Percentiles rank a stretch among this genome's conserved stretches.
These are phyloP conservation scores for Moesziomyces aphidis DNA, from an alignment of 1,284 basidiomycete genomes.

Conservation along the genomic window DNA sequence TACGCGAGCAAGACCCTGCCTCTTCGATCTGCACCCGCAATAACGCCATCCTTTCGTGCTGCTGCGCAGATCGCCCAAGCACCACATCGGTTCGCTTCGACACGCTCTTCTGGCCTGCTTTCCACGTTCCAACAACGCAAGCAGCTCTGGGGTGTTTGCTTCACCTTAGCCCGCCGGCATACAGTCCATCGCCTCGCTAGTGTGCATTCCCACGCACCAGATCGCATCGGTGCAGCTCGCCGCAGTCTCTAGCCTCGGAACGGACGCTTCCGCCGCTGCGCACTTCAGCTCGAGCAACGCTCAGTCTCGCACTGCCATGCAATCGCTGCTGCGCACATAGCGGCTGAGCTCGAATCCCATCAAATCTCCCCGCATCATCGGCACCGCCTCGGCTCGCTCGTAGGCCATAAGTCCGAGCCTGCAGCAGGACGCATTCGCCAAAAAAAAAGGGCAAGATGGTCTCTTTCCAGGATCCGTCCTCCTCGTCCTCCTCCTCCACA, in stretches of 20 bases:
- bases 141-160: slow-evolving; percentile 7
- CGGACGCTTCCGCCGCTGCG: slow-evolving; percentile 15
- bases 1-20: slow-evolving; percentile 13
- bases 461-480: slow-evolving; percentile 2
- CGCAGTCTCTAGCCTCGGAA: slow-evolving; percentile 12
- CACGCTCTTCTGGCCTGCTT: background rate
- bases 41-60: slow-evolving; percentile 47
- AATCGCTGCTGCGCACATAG: slow-evolving; percentile 5
- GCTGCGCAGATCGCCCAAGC: background rate
- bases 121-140: slow-evolving; percentile 2
- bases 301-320: slow-evolving; percentile 15
- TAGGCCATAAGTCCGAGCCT: background rate
- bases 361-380: background rate
- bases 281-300: background rate
- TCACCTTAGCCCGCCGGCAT: slow-evolving; percentile 11
- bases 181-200: background rate
- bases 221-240: slow-evolving; percentile 1
- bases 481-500: slow-evolving; percentile 1
- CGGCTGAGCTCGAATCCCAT: slow-evolving; percentile 26
- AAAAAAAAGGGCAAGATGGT: slow-evolving; percentile 16
- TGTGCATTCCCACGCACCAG: slow-evolving; percentile 13
- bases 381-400: too few species aligned
- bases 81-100: slow-evolving; percentile 14
- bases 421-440: background rate
- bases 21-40: slow-evolving; percentile 15